Conservation (phyloP, 495 filamentous ascomycete species). For the Rhypophila decipiens region DNA sequence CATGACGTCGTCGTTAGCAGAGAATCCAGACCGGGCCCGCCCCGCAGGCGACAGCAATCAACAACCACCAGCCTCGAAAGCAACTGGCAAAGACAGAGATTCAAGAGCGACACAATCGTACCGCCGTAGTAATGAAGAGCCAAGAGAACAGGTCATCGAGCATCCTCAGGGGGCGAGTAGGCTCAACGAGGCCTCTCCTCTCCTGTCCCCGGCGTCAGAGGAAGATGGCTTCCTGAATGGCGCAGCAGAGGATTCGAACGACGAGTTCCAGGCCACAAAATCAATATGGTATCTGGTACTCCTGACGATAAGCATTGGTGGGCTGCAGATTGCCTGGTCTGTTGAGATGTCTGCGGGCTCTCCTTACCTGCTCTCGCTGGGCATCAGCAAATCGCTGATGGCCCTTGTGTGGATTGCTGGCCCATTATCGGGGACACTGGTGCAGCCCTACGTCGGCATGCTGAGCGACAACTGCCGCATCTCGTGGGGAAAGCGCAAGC, state of each 20-base stretch:
- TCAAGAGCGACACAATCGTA: conserved; percentile 3
- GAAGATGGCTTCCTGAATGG: conserved; percentile 35
- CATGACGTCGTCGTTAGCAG: conserved; percentile 33
- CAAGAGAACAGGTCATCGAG: conserved; percentile 8
- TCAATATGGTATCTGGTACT: conserved; percentile 76
- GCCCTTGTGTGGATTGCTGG: conserved; percentile 93
- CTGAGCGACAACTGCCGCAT: conserved; percentile 79
- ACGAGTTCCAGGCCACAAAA: conserved; percentile 56
- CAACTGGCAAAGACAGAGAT: conserved; percentile 3
- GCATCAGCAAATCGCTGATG: conserved; percentile 87
- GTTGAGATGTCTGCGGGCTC: conserved; percentile 86
- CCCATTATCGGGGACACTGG: conserved; percentile 75
- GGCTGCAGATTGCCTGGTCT: conserved; percentile 90
- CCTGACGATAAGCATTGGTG: conserved; percentile 75
- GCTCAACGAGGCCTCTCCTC: conserved; percentile 53
- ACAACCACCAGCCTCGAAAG: conserved; percentile 5
- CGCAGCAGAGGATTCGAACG: conserved; percentile 28
- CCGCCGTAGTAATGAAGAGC: conserved; percentile 3
- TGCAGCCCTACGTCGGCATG: conserved; percentile 92
- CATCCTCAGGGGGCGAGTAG: conserved; percentile 11
- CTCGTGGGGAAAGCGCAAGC: conserved; percentile 76
- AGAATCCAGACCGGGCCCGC: conserved; percentile 17
- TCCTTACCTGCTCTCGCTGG: conserved; percentile 61
- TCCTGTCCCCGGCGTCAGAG: conserved; percentile 41
- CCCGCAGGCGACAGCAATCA: conserved; percentile 19